A percentile compares a stretch with the other conserved stretches of the same genome.
Conservation (phyloP, 1,139 yeast species). For the Schizosaccharomyces versatilis region DNA sequence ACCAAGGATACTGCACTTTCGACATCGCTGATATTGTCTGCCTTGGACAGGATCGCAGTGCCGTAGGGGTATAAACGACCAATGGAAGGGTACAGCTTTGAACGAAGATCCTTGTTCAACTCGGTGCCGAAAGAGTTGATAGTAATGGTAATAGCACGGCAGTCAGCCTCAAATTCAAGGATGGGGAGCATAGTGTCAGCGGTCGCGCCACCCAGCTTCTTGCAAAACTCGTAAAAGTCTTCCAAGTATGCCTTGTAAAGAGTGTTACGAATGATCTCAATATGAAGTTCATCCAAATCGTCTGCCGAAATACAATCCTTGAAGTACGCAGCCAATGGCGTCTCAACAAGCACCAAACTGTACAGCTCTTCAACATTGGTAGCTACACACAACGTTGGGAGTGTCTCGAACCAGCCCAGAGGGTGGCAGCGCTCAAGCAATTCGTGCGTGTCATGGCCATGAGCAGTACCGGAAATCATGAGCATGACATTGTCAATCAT, state of each 20-base stretch:
- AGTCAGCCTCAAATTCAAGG: constrained; percentile 80
- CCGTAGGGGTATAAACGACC: constrained; percentile 67
- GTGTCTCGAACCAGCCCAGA: constrained; percentile 92
- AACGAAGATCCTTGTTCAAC: constrained; percentile 46
- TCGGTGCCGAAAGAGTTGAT: constrained; percentile 74
- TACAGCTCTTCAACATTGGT: constrained; percentile 83
- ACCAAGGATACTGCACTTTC: constrained; percentile 49
- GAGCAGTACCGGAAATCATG: constrained; percentile 91
- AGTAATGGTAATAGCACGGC: constrained; percentile 77
- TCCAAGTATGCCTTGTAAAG: constrained; percentile 83
- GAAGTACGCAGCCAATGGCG: constrained; percentile 92
- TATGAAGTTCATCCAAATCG: constrained; percentile 84
- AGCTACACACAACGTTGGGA: constrained; percentile 85
- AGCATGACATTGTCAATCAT: constrained; percentile 95
- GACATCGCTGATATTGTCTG: constrained; percentile 72
- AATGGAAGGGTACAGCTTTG: constrained; percentile 48
- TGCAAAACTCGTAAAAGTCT: constrained; percentile 53
- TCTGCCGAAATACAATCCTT: constrained; percentile 78
- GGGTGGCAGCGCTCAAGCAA: constrained; percentile 83
- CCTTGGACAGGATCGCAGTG: constrained; percentile 44
- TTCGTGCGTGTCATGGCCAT: constrained; percentile 76
- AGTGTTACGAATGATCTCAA: constrained; percentile 80
- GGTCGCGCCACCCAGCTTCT: constrained; percentile 51
- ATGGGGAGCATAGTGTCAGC: constrained; percentile 57
- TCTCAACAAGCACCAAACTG: constrained; percentile 84